Evolutionary conservation across 768 basidiomycete genomes (phyloP).

Genomic region (Naematelia encephala): DNA sequence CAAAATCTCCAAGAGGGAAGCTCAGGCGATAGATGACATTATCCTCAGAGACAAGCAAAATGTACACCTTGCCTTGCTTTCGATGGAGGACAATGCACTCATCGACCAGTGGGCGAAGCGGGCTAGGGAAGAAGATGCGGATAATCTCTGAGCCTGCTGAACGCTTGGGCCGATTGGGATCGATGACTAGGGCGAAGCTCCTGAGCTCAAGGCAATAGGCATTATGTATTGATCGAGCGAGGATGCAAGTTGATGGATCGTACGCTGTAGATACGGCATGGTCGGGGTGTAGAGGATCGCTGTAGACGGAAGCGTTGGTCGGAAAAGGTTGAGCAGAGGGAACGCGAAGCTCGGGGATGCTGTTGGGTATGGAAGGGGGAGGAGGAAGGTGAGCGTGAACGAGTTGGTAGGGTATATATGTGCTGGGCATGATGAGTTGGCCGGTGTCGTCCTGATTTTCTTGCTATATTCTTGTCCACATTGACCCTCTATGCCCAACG

Average conservation of each 20-base stretch:
- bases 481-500: background rate
- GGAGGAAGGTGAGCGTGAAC: slow-evolving; percentile 42
- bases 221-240: slow-evolving; percentile 40
- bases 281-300: slow-evolving; percentile 37
- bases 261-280: slow-evolving; percentile 38
- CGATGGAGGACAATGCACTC: slow-evolving; percentile 22
- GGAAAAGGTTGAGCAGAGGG: slow-evolving; percentile 24
- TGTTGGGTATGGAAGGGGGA: slow-evolving; percentile 32
- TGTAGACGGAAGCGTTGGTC: slow-evolving; percentile 7
- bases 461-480: background rate
- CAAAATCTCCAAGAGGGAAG: slow-evolving; percentile 22
- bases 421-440: slow-evolving; percentile 22
- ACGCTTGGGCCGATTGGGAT: slow-evolving; percentile 5
- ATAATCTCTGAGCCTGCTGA: slow-evolving; percentile 21
- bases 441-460: background rate
- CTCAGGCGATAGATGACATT: slow-evolving; percentile 33
- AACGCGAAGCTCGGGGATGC: slow-evolving; percentile 34
- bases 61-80: slow-evolving; percentile 22
- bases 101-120: slow-evolving; percentile 22
- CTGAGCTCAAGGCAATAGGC: slow-evolving; percentile 42
- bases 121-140: slow-evolving; percentile 40
- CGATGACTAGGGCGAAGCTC: slow-evolving; percentile 12
- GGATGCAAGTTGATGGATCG: slow-evolving; percentile 23
- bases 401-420: slow-evolving; percentile 37
- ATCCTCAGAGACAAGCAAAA: slow-evolving; percentile 30